Percentiles rank a stretch among this genome's conserved stretches.
phyloP scores from a whole-genome alignment of 1,284 basidiomycete species.

The Wolfiporia cocos region DNA sequence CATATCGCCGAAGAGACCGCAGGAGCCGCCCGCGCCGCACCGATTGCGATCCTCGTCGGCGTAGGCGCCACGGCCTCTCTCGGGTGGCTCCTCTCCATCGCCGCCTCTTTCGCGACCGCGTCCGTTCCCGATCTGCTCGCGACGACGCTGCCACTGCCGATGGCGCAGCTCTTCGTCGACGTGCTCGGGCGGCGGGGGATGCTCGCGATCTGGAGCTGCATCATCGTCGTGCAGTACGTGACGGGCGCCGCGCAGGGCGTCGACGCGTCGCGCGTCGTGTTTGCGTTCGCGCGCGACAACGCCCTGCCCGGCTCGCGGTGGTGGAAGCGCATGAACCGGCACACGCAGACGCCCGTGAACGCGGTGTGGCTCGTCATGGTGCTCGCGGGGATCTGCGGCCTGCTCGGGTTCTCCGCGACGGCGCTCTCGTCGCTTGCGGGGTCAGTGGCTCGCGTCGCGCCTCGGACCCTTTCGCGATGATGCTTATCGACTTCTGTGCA shows the following conservation, averaged over 20 bases:
- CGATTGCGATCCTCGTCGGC: conserved; percentile 69
- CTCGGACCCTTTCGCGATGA: neutral
- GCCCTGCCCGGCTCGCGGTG: conserved; percentile 65
- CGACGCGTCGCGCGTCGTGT: conserved; percentile 69
- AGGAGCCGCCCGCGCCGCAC: conserved; percentile 61
- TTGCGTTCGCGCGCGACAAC: conserved; percentile 69
- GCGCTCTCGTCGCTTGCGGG: conserved; percentile 63
- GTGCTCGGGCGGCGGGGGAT: conserved; percentile 63
- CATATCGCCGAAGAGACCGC: conserved; percentile 73
- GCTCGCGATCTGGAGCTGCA: conserved; percentile 64
- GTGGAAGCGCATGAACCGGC: conserved; percentile 55
- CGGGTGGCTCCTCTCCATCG: conserved; percentile 60
- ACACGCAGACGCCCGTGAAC: conserved; percentile 63
- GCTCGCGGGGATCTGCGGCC: conserved; percentile 48
- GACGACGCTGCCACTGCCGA: conserved; percentile 51
- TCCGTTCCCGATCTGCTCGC: conserved; percentile 49
- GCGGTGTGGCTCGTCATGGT: conserved; percentile 72
- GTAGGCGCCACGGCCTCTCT: conserved; percentile 53
- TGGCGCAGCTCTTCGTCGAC: conserved; percentile 67
- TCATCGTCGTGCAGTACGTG: conserved; percentile 66
- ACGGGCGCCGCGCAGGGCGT: conserved; percentile 72
- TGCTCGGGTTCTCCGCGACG: conserved; percentile 59
- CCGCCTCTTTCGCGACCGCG: conserved; percentile 56
- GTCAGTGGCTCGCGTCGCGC: conserved; percentile 28
- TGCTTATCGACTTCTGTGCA: conserved; percentile 27